Base-by-base conservation (phyloP, 129 eudicot genomes). In the Scalesia atractyloides region DNA sequence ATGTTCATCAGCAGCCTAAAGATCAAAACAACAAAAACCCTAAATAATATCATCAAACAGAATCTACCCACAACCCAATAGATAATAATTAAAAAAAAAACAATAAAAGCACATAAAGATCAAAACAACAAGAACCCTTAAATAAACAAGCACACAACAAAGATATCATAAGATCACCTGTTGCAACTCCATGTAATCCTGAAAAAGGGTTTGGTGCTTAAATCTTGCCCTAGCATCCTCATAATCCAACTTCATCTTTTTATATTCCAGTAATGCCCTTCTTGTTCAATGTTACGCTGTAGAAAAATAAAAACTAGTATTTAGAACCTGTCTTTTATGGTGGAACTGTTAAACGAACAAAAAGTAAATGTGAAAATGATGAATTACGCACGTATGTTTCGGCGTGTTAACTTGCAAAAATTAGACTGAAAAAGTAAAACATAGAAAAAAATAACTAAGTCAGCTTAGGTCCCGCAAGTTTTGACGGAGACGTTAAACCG, bases 121-220 rank as follows among this genome's bases (percentile, higher is more conserved):
- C 14, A 54, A 54, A 19, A 18, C 5, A 54, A 18, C 33, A 54
- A 54, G 60, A 54, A 8, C 26, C 60, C 60, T 18, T 18, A 11
- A 19, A 54, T 5, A 1, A 2, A 1, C 34, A 30, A 30, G 12
- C 13, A 16, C 7, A 53, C 18, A 54, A 51, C 16, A 9, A 15
- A 16, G 22, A 51, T 8, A 54, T 8, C 6, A 54, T 19, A 0
- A 54, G 14, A 19, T 54, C 61, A 54, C 61, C 61, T 54, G 61
- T 4, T 54, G 61, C 61, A 54, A 18, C 33, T 54, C 33, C 14
- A 19, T 19, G 30, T 54, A 54, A 54, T 54, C 61, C 3, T 54
- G 61, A 54, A 54, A 12, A 54, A 54, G 61, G 61, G 6, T 54
- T 54, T 54, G 61, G 9, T 54, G 61, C 61, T 54, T 54, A 54